Evolutionary conservation across 768 basidiomycete genomes (phyloP), one percentile per base, ranked within the genome.

Genomic region (Rhizopogon rudus): DNA sequence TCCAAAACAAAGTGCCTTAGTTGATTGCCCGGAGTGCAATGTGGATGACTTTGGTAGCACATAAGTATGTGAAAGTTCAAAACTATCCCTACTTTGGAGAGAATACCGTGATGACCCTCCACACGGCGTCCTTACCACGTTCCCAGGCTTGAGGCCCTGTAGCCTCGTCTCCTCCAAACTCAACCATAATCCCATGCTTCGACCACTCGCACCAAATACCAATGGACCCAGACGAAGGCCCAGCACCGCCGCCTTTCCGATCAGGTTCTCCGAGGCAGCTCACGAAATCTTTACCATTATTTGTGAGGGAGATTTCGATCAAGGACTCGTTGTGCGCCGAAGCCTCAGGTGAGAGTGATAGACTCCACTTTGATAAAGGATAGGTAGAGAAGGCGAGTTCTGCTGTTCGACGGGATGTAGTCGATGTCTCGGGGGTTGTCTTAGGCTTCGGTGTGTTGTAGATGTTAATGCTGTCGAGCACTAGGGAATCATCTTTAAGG

Each of bases 191-290:
- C 2, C 91, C 91, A 57, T 86, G 80, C 61, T 74, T 79, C 28
- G 83, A 77, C 94, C 93, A 97, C 70, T 97, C 93, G 60, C 93
- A 89, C 91, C 93, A 97, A 60, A 96, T 92, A 29, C 86, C 87
- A 61, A 96, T 89, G 33, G 88, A 91, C 40, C 90, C 89, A 2
- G 84, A 82, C 20, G 86, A 87, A 12, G 91, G 91, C 1, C 91
- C 91, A 8, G 83, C 75, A 1, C 95, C 94, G 20, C 94, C 93
- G 6, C 95, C 95, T 67, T 97, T 98, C 57, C 91, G 78, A 64
- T 82, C 82, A 6, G 95, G 95, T 70, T 98, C 95, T 9, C 93
- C 93, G 44, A 97, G 67, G 44, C 69, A 67, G 28, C 70, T 62
- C 8, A 97, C 88, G 57, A 98, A 84, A 0, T 92, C 84, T 63